Conservation (phyloP, 345 rosid species). For the thale cress (Arabidopsis thaliana) region TAIR10.1 NC_003076.8:15032501-15033000, state of each 20-base stretch:
- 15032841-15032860: neutral
- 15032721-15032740: neutral
- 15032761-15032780: neutral
- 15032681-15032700: neutral
- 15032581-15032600: neutral
- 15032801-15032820: neutral
- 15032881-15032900: too few species aligned
- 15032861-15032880: neutral
- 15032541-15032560: slow-evolving; percentile 88
- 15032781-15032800: too few species aligned
- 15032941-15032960: too few species aligned
- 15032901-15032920: too few species aligned
- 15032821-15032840: neutral
- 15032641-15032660: neutral
- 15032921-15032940: too few species aligned
- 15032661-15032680: neutral
- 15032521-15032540: slow-evolving; percentile 84
- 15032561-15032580: slow-evolving; percentile 87
- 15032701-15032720: neutral
- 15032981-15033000: too few species aligned
- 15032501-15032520: slow-evolving; percentile 56
- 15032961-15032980: too few species aligned
- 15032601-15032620: too few species aligned
- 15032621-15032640: too few species aligned
- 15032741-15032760: neutral